These are phyloP conservation scores for Debaryomyces hansenii DNA, from an alignment of 805 yeast species.

Conservation along the genomic window DNA sequence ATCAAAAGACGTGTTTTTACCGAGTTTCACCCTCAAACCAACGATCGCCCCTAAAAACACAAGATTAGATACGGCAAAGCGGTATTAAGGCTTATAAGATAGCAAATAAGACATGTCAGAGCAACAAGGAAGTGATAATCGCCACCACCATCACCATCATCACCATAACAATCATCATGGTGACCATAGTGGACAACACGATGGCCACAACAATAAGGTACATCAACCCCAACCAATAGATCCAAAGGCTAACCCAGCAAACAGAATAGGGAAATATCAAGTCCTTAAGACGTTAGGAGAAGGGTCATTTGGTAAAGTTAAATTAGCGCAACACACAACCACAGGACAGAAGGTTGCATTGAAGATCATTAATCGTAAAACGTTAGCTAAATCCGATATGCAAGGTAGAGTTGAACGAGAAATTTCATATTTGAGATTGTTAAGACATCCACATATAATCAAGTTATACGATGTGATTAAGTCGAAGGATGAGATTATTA, in stretches of 20 bases:
- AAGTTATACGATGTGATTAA: constrained; percentile 94
- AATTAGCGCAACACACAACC: constrained; percentile 82
- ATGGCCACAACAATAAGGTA: constrained; percentile 2
- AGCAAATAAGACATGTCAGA: constrained; percentile 8
- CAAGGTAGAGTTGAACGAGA: constrained; percentile 96
- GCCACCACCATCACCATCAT: constrained; percentile 18
- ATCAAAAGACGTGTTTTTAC: neutral
- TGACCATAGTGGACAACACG: constrained; percentile 7
- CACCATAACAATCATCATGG: constrained; percentile 21
- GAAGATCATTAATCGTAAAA: constrained; percentile 88
- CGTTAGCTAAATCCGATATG: constrained; percentile 93
- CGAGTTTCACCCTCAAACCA: neutral
- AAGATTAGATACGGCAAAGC: neutral
- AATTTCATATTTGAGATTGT: constrained; percentile 79
- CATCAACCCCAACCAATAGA: constrained; percentile 6
- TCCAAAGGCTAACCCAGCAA: constrained; percentile 29
- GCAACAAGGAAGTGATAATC: constrained; percentile 8
- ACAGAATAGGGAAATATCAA: constrained; percentile 86
- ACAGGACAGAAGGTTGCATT: constrained; percentile 93
- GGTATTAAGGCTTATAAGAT: neutral
- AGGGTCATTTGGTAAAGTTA: constrained; percentile 96
- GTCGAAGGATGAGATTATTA: constrained; percentile 91
- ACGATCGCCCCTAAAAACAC: neutral
- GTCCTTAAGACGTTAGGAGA: constrained; percentile 91
- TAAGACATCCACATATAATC: constrained; percentile 95